Conservation (phyloP, 352 stramenopile species). For the Phytopythium sindhum region DNA sequence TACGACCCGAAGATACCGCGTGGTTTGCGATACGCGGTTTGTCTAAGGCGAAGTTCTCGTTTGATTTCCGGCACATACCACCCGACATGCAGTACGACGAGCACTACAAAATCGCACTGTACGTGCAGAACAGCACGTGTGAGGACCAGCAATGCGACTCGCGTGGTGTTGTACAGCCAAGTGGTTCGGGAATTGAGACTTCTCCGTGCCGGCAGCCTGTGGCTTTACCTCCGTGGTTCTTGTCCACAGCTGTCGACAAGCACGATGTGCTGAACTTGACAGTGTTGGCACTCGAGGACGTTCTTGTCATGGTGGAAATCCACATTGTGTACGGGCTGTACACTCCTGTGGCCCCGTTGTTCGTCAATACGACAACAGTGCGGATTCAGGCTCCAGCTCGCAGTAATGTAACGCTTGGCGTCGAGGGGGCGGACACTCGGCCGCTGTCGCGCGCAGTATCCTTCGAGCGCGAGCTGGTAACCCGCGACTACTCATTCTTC, state of each 20-base stretch:
- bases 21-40: constrained; percentile 93
- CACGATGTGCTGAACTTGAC: constrained; percentile 94
- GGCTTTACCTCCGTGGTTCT: constrained; percentile 90
- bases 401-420: constrained; percentile 71
- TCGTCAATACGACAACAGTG: constrained; percentile 90
- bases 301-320: constrained; percentile 94
- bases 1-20: constrained; percentile 74
- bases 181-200: constrained; percentile 75
- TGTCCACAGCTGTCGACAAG: constrained; percentile 88
- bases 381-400: constrained; percentile 69
- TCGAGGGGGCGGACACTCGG: constrained; percentile 47
- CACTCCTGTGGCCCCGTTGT: constrained; percentile 79
- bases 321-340: constrained; percentile 95
- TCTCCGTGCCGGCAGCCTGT: constrained; percentile 91
- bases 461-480: constrained; percentile 70
- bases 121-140: constrained; percentile 92
- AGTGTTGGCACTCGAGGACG: constrained; percentile 93
- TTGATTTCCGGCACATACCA: constrained; percentile 94
- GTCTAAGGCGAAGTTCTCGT: constrained; percentile 90
- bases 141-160: constrained; percentile 82
- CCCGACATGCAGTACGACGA: constrained; percentile 91
- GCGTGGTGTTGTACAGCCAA: constrained; percentile 45
- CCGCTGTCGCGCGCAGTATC: constrained; percentile 83
- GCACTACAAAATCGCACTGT: constrained; percentile 96
- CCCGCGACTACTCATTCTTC: constrained; percentile 90